These are phyloP conservation scores for Nemania abortiva DNA, from an alignment of 2,329 filamentous ascomycete species.

Conservation along the genomic window DNA sequence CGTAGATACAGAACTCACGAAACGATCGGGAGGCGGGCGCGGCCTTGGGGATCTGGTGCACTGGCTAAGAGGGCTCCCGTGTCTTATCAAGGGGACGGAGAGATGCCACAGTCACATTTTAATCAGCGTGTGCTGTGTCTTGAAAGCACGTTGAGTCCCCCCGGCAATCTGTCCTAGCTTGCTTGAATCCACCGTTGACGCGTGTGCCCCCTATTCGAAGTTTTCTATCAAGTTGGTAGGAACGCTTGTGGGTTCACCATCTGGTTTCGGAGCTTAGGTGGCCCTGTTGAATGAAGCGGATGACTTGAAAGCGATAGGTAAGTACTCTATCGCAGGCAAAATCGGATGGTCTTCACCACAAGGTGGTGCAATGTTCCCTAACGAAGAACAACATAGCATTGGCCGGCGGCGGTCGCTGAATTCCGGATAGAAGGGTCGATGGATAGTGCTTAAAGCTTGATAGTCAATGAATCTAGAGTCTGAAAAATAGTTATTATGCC, in stretches of 20 bases:
- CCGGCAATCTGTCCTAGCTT: background rate
- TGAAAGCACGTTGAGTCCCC: background rate
- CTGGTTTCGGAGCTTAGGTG: no score
- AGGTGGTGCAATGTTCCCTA: background rate
- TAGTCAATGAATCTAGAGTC: background rate
- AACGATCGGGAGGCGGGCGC: no score
- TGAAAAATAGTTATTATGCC: background rate
- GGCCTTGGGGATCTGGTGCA: background rate
- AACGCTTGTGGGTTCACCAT: no score
- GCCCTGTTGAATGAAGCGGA: background rate
- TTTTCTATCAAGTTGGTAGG: background rate
- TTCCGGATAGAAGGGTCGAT: background rate
- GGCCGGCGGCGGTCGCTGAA: background rate
- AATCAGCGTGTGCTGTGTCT: background rate
- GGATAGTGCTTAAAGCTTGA: background rate
- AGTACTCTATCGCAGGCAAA: background rate
- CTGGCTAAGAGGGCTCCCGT: background rate
- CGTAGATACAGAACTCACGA: no score
- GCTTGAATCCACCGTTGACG: background rate
- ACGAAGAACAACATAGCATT: background rate
- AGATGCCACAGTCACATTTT: background rate
- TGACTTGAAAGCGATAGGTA: background rate
- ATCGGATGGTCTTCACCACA: background rate
- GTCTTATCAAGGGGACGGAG: background rate
- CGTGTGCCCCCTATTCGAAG: background rate